Conservation (phyloP, 2,329 filamentous ascomycete species). For the Taxawa tesnikishii region DNA sequence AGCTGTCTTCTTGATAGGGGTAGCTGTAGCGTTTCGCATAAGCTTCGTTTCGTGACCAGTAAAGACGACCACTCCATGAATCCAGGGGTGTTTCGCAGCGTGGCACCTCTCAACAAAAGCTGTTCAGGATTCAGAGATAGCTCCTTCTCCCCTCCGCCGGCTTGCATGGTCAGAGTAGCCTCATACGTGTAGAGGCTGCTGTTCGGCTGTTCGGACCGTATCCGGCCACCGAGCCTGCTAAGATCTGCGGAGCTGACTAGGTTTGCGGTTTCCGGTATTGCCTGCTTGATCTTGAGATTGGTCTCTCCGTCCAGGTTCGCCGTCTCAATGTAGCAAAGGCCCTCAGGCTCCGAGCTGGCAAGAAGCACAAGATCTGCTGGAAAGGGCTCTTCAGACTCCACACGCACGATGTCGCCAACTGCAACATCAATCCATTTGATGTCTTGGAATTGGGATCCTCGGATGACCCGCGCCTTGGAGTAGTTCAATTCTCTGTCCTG, state of each 20-base stretch:
- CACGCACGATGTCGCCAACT: conserved; percentile 84
- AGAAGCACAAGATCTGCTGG: conserved; percentile 86
- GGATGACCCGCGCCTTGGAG: conserved; percentile 71
- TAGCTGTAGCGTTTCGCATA: conserved; percentile 95
- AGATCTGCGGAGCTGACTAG: conserved; percentile 81
- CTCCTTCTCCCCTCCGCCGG: conserved; percentile 87
- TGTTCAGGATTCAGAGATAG: conserved; percentile 83
- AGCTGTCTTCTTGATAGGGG: conserved; percentile 94
- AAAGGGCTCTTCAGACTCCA: conserved; percentile 90
- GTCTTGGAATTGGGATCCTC: conserved; percentile 72
- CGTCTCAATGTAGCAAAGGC: conserved; percentile 96
- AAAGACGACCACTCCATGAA: conserved; percentile 92
- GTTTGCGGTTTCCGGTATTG: conserved; percentile 77
- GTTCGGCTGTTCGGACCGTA: conserved; percentile 94
- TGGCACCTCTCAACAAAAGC: conserved; percentile 82
- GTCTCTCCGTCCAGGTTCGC: conserved; percentile 96
- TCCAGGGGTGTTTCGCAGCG: conserved; percentile 94
- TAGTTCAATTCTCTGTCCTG: conserved; percentile 82
- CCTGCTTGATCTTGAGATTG: conserved; percentile 98
- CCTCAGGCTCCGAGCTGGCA: conserved; percentile 92
- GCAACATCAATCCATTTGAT: conserved; percentile 88
- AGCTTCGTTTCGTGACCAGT: conserved; percentile 97
- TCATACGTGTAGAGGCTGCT: conserved; percentile 98
- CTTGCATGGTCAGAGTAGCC: conserved; percentile 82
- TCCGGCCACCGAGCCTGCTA: conserved; percentile 69